Percentiles rank a stretch among this genome's conserved stretches.
Conservation (phyloP, 768 basidiomycete genomes). For the Podaxis sp. region DNA sequence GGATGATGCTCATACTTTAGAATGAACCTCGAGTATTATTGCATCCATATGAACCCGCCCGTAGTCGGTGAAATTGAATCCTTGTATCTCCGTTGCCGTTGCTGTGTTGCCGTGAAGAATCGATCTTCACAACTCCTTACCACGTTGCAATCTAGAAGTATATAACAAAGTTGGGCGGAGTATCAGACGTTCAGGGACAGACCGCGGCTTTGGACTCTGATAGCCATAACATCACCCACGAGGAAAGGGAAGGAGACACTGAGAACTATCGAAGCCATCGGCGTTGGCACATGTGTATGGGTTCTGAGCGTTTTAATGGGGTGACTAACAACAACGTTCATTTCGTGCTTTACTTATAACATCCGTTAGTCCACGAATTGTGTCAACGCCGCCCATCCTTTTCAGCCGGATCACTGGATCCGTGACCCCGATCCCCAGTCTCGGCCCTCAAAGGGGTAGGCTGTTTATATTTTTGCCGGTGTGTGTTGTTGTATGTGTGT, state of each 20-base stretch:
- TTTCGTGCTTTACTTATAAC: conserved; percentile 1
- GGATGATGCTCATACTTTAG: not conserved
- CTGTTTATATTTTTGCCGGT: not conserved
- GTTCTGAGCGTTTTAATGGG: conserved; percentile 6
- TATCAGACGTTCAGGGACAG: not conserved
- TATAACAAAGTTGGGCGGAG: not conserved
- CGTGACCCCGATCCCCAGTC: not conserved
- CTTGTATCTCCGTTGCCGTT: conserved; percentile 1
- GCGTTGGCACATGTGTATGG: conserved; percentile 5
- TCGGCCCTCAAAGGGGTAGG: not conserved
- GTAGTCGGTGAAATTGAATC: not conserved
- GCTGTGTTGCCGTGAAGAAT: not conserved
- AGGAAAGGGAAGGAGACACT: conserved; percentile 2
- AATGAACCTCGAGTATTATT: not conserved
- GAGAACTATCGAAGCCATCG: conserved; percentile 8
- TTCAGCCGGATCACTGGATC: conserved; percentile 3
- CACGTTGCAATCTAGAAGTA: not conserved
- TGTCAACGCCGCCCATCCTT: not conserved
- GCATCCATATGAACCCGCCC: not conserved
- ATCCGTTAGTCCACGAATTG: not conserved
- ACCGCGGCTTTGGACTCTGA: not conserved
- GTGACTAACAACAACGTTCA: not conserved
- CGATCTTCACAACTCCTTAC: not conserved
- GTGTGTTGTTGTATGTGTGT: not conserved
- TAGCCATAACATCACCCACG: conserved; percentile 6